phyloP scores from a whole-genome alignment of 2,329 filamentous ascomycete genomes.

The Diaporthe ampelina region DNA sequence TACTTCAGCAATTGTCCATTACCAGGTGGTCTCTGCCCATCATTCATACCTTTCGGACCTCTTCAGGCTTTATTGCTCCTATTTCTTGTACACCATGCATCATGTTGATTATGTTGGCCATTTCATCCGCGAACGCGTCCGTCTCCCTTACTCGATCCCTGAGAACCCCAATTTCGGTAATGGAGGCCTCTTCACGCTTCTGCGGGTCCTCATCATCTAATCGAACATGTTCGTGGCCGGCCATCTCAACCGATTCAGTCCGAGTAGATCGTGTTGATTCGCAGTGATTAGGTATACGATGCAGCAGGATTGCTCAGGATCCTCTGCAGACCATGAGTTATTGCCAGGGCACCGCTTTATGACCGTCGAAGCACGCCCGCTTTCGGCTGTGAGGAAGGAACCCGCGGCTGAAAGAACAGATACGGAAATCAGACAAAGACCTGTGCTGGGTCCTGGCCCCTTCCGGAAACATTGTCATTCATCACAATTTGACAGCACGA shows the following conservation, averaged over 20 bases:
- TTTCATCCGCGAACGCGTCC: rapidly evolving
- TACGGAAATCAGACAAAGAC: neutral
- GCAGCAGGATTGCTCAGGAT: neutral
- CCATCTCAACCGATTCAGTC: neutral
- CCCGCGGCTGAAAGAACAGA: neutral
- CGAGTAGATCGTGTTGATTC: neutral
- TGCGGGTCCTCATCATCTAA: neutral
- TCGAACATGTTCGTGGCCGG: neutral
- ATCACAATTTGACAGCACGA: neutral
- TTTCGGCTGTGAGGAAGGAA: neutral
- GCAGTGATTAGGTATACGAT: too few relatives aligned
- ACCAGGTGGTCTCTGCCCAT: neutral
- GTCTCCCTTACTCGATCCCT: neutral
- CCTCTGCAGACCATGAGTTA: neutral
- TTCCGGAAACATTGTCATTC: neutral
- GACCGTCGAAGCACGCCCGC: neutral
- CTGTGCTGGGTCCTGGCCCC: neutral
- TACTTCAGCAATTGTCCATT: neutral
- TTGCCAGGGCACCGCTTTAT: neutral
- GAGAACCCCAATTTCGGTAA: neutral
- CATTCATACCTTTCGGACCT: neutral
- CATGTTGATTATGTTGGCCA: neutral
- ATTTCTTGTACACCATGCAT: neutral
- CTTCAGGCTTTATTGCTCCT: too few relatives aligned
- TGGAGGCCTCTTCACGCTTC: neutral